Evolutionary conservation across 345 rosid species (phyloP).

Genomic region (Psidium guajava): DNA sequence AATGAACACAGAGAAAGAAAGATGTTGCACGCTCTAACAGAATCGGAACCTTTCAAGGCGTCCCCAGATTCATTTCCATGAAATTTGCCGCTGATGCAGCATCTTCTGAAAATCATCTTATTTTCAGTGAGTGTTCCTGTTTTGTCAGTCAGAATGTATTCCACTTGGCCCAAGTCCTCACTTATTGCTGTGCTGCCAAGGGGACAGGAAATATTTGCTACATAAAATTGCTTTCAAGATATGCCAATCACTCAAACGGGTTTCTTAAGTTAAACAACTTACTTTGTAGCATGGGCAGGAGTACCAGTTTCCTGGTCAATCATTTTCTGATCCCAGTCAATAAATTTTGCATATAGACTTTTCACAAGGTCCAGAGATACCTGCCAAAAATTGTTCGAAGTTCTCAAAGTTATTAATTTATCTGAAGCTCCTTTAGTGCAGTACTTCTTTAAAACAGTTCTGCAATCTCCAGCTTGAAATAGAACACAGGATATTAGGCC

Average conservation of each 20-base stretch:
- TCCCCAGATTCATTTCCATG: conserved; percentile 87
- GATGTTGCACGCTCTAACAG: background rate
- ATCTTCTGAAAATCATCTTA: conserved; percentile 92
- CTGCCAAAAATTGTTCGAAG: conserved; percentile 18
- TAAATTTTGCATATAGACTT: conserved; percentile 89
- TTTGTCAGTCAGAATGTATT: conserved; percentile 96
- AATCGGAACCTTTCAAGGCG: conserved; percentile 74
- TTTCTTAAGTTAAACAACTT: conserved; percentile 22
- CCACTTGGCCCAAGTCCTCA: conserved; percentile 99
- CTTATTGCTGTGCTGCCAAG: conserved; percentile 99
- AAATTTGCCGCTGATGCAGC: conserved; percentile 72
- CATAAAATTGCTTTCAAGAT: conserved; percentile 2
- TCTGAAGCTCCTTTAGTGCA: background rate
- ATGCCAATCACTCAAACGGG: background rate
- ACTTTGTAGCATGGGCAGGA: conserved; percentile 88
- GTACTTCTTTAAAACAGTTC: background rate
- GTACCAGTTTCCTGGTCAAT: conserved; percentile 72
- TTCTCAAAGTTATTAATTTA: background rate
- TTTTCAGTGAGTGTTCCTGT: conserved; percentile 98
- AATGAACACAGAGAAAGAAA: background rate
- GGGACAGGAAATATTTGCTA: conserved; percentile 16
- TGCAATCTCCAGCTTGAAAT: background rate
- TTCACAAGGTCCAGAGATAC: conserved; percentile 95
- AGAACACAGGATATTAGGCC: background rate
- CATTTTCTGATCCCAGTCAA: conserved; percentile 89